These are phyloP conservation scores for Gentiana macrophylla DNA, from an alignment of 257 asterid genomes.

Conservation along the genomic window DNA sequence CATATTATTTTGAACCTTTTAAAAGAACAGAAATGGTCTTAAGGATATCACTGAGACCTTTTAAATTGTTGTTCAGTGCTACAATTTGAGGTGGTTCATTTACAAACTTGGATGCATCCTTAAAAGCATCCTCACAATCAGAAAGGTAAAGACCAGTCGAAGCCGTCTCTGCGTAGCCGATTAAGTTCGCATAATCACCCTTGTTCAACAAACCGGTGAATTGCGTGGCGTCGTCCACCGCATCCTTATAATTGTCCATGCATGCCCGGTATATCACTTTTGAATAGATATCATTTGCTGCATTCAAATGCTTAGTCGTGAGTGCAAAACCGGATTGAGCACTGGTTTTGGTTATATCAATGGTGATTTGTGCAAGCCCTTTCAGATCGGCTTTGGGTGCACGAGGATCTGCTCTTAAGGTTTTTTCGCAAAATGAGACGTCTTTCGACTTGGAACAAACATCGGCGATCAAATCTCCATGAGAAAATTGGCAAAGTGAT, in stretches of 20 bases:
- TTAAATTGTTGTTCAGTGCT: background rate
- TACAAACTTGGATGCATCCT: background rate
- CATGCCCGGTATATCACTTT: slow-evolving; percentile 14
- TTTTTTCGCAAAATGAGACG: slow-evolving; percentile 4
- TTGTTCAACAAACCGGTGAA: background rate
- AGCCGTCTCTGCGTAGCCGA: background rate
- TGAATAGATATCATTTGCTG: background rate
- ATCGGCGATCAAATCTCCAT: no score
- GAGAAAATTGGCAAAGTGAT: no score
- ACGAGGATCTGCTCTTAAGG: slow-evolving; percentile 17
- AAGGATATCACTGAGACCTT: background rate
- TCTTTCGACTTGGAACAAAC: no score
- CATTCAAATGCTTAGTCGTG: background rate
- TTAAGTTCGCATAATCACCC: background rate
- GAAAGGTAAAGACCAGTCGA: background rate
- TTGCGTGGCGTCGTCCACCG: background rate
- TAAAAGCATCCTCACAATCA: background rate
- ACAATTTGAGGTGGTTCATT: background rate
- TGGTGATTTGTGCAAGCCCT: slow-evolving; percentile 5
- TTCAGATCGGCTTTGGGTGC: slow-evolving; percentile 8
- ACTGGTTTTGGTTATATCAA: background rate
- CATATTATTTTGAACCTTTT: background rate
- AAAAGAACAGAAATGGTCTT: slow-evolving; percentile 1
- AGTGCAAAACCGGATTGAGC: slow-evolving; percentile 1
- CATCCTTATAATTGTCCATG: slow-evolving; percentile 10